Percentiles rank a stretch among this genome's conserved stretches.
Conservation (phyloP, 78 protist species). For the Paulinella micropora region DNA sequence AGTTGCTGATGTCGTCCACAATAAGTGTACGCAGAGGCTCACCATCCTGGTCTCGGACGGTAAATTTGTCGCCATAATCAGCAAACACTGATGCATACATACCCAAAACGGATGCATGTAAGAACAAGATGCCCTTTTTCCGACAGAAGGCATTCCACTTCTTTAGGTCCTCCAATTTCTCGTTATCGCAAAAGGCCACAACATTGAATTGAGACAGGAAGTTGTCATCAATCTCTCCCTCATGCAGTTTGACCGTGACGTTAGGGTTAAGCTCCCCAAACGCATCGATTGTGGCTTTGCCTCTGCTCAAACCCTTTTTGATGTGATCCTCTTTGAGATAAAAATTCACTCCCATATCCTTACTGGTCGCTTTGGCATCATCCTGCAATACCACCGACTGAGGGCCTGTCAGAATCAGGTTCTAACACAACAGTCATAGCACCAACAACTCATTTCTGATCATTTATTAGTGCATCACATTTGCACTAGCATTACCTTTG, state of each 20-base stretch:
- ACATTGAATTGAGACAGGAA: no score
- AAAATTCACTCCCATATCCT: conserved; percentile 10
- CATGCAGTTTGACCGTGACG: not conserved
- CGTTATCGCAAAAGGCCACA: no score
- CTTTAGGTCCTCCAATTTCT: no score
- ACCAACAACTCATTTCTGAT: not conserved
- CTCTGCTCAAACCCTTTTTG: not conserved
- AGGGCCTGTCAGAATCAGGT: conserved; percentile 7
- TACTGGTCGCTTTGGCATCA: not conserved
- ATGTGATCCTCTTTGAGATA: conserved; percentile 9
- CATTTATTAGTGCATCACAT: not conserved
- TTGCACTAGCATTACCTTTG: not conserved
- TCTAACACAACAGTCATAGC: not conserved
- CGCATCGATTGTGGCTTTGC: not conserved
- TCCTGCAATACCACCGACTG: conserved; percentile 4
- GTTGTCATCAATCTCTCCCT: not conserved
- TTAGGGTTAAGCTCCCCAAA: conserved; percentile 21
- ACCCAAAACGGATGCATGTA: not conserved
- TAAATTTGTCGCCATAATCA: not conserved
- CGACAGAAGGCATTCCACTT: not conserved
- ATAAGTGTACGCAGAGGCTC: not conserved
- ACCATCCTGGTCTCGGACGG: not conserved
- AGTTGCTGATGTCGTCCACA: not conserved
- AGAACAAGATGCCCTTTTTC: not conserved
- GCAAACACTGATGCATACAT: not conserved